These are phyloP conservation scores for Apiospora phragmitis DNA, from an alignment of 2,329 filamentous ascomycete genomes.

Conservation along the genomic window DNA sequence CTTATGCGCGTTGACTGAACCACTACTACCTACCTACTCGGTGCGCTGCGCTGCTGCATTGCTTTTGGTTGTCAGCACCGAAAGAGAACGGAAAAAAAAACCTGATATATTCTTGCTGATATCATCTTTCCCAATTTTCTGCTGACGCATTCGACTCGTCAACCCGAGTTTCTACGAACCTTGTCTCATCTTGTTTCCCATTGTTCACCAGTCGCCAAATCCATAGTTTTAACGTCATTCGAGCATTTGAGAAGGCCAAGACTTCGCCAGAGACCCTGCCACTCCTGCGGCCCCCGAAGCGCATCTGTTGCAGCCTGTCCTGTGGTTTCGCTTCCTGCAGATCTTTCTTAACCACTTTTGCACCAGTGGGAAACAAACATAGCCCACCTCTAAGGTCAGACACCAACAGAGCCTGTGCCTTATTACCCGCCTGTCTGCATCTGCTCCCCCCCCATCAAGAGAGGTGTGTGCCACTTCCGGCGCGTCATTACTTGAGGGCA, in stretches of 20 bases:
- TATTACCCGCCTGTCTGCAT: conserved; percentile 6
- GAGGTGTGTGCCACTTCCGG: conserved; percentile 5
- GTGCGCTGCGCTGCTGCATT: not conserved
- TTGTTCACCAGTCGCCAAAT: conserved; percentile 1
- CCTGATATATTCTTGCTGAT: not conserved
- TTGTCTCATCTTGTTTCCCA: conserved; percentile 4
- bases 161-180: conserved; percentile 7
- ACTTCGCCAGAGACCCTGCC: not conserved
- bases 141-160: conserved; percentile 7
- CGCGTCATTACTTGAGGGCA: conserved; percentile 7
- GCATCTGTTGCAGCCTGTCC: not conserved
- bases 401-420: not conserved
- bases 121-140: conserved; percentile 1
- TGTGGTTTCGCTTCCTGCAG: conserved; percentile 1
- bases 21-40: not conserved
- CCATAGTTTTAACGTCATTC: conserved; percentile 3
- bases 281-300: not conserved
- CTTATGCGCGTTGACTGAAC: not conserved
- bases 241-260: not conserved
- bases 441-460: not conserved
- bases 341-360: conserved; percentile 4
- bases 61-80: not conserved
- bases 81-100: not conserved
- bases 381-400: conserved; percentile 2
- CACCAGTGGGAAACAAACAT: conserved; percentile 7